Conservation (phyloP, 2,329 filamentous ascomycete species). For the Emergomyces africanus region DNA sequence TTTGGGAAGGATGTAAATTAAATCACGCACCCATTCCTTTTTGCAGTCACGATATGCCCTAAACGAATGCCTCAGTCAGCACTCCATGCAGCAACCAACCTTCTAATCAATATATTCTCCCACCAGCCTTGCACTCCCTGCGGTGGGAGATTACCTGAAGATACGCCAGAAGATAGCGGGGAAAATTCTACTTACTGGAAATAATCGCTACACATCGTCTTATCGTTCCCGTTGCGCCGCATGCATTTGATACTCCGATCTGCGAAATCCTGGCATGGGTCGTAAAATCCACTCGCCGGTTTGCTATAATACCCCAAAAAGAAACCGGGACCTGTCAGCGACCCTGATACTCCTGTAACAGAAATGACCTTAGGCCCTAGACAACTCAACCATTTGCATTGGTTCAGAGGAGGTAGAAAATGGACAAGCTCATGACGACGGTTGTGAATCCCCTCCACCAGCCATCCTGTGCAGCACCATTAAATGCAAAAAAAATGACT, state of each 20-base stretch:
- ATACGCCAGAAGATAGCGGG: not conserved
- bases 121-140: not conserved
- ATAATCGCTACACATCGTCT: conserved; percentile 83
- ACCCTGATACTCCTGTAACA: not conserved
- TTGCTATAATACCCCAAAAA: conserved; percentile 47
- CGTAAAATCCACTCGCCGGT: conserved; percentile 75
- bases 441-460: not conserved
- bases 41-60: conserved; percentile 94
- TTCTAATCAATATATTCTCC: not conserved
- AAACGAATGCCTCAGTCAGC: not conserved
- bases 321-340: not conserved
- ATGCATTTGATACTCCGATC: conserved; percentile 75
- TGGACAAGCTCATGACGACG: not conserved
- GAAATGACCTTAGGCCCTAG: conserved; percentile 5
- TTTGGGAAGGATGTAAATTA: not conserved
- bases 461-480: not conserved
- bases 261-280: conserved; percentile 91
- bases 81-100: not conserved
- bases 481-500: not conserved
- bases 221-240: conserved; percentile 75
- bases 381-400: not conserved
- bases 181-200: conserved; percentile 59
- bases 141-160: not conserved
- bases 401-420: not conserved
- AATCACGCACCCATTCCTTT: conserved; percentile 66